Percentiles rank a stretch among this genome's conserved stretches.
Evolutionary conservation across 2,329 filamentous ascomycete species (phyloP).

Genomic region (Colletotrichum somersetense): DNA sequence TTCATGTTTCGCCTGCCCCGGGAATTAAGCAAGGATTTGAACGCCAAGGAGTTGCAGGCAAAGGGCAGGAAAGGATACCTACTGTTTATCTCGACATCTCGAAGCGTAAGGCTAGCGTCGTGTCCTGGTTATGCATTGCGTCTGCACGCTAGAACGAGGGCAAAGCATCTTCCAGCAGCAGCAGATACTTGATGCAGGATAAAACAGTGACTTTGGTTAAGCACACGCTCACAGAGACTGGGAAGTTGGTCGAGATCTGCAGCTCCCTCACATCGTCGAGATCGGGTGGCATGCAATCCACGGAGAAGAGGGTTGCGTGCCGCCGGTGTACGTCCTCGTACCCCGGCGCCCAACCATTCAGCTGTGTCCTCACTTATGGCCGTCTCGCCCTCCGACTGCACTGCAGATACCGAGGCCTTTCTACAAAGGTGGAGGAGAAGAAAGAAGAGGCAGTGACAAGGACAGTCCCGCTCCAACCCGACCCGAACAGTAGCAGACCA

Average conservation of each 20-base stretch:
- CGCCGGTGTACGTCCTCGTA: background rate
- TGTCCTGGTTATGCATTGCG: constrained; percentile 14
- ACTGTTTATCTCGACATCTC: constrained; percentile 23
- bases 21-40: constrained; percentile 11
- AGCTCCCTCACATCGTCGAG: constrained; percentile 27
- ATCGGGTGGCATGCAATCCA: constrained; percentile 19
- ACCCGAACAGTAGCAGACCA: background rate
- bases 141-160: constrained; percentile 15
- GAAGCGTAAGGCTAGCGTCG: constrained; percentile 16
- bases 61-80: constrained; percentile 14
- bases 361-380: background rate
- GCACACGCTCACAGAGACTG: constrained; percentile 7
- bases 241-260: constrained; percentile 22
- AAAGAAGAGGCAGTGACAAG: background rate
- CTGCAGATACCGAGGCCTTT: background rate
- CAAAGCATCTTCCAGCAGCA: constrained; percentile 15
- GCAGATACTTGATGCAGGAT: background rate
- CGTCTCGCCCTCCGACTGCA: background rate
- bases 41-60: constrained; percentile 25
- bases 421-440: background rate
- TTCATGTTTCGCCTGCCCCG: constrained; percentile 4
- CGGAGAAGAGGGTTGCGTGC: background rate
- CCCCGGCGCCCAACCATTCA: background rate
- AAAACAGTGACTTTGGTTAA: background rate
- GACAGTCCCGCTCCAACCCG: background rate